Conservation (phyloP, 2,329 filamentous ascomycete genomes). For the Cladosporium sp. region DNA sequence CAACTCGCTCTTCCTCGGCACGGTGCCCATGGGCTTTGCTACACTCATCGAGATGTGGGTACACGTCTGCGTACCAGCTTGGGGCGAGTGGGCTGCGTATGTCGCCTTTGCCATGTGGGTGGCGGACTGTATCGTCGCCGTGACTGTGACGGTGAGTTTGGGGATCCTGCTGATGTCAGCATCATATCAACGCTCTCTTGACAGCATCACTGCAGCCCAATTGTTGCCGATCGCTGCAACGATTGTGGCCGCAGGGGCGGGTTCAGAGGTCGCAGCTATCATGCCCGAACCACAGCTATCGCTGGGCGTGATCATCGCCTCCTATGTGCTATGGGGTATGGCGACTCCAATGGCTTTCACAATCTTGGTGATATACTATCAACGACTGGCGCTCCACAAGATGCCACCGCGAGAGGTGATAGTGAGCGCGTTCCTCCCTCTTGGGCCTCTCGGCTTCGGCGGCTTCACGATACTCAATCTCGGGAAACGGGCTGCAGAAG, state of each 20-base stretch:
- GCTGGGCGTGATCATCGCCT: conserved; percentile 61
- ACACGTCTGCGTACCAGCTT: conserved; percentile 32
- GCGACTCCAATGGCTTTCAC: conserved; percentile 61
- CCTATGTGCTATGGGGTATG: conserved; percentile 69
- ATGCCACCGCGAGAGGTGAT: conserved; percentile 68
- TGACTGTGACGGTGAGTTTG: conserved; percentile 35
- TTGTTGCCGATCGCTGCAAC: conserved; percentile 67
- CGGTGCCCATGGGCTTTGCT: conserved; percentile 35
- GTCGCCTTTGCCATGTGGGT: conserved; percentile 54
- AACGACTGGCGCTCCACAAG: conserved; percentile 66
- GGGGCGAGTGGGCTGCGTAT: conserved; percentile 46
- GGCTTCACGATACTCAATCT: conserved; percentile 60
- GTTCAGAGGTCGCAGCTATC: conserved; percentile 63
- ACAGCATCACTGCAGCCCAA: conserved; percentile 63
- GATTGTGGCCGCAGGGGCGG: conserved; percentile 65
- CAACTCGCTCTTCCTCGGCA: conserved; percentile 66
- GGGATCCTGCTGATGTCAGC: conserved; percentile 46
- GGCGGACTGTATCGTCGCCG: conserved; percentile 47
- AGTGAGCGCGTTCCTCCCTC: conserved; percentile 66
- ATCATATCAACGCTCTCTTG: conserved; percentile 43
- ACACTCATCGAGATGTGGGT: conserved; percentile 35
- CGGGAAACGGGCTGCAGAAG: conserved; percentile 43
- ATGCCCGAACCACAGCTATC: conserved; percentile 58
- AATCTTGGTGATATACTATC: conserved; percentile 68
- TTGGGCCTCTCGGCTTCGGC: conserved; percentile 67